Evolutionary conservation across 2,329 filamentous ascomycete species (phyloP).

Genomic region (Fusarium avenaceum): DNA sequence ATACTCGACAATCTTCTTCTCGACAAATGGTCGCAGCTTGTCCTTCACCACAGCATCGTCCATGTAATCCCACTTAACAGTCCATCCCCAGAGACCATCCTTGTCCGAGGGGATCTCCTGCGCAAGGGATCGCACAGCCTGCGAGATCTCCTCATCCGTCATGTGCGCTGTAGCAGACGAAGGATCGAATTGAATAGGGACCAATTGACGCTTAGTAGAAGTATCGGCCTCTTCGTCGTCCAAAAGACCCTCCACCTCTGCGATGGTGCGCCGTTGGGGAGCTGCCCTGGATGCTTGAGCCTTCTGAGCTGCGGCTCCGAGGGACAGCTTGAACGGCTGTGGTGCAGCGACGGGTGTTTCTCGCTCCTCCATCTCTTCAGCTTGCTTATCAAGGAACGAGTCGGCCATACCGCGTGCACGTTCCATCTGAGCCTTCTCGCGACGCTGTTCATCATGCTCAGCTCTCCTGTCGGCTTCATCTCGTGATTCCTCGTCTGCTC

Average conservation of each 20-base stretch:
- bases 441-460: constrained; percentile 80
- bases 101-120: constrained; percentile 91
- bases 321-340: constrained; percentile 90
- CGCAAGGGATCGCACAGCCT: constrained; percentile 84
- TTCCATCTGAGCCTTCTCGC: constrained; percentile 78
- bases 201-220: constrained; percentile 78
- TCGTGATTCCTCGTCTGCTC: constrained; percentile 78
- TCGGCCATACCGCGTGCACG: constrained; percentile 88
- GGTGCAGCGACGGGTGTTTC: constrained; percentile 65
- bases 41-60: constrained; percentile 84
- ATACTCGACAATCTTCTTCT: constrained; percentile 98
- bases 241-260: constrained; percentile 92
- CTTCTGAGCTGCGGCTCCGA: constrained; percentile 88
- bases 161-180: constrained; percentile 72
- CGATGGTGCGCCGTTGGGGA: constrained; percentile 80
- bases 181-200: constrained; percentile 86
- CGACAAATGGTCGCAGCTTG: constrained; percentile 92
- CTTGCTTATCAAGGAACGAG: constrained; percentile 88
- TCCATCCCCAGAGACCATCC: constrained; percentile 90
- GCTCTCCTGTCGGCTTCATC: constrained; percentile 87
- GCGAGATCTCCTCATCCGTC: constrained; percentile 87
- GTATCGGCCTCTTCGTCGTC: constrained; percentile 92
- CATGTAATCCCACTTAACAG: constrained; percentile 92
- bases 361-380: constrained; percentile 76
- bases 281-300: constrained; percentile 68